phyloP scores from a whole-genome alignment of 371 early-diverging fungal species.

The Apophysomyces ossiformis region DNA sequence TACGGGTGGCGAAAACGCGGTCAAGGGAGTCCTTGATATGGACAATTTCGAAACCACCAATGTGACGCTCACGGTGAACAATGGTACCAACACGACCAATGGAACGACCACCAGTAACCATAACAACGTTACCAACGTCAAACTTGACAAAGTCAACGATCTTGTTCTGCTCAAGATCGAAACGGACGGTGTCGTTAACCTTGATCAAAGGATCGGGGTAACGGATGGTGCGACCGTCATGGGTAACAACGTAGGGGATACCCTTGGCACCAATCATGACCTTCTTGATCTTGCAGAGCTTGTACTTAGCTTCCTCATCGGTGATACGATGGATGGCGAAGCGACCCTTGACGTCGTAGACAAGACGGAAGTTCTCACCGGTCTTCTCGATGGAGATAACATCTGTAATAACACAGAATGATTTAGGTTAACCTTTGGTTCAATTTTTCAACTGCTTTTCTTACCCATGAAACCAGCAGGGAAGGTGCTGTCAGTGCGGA shows the following conservation, averaged over 20 bases:
- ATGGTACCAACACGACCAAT: constrained; percentile 99
- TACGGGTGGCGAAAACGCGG: constrained; percentile 90
- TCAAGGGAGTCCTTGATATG: constrained; percentile 92
- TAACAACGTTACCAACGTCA: constrained; percentile 95
- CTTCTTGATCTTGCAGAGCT: constrained; percentile 98
- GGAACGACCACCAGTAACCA: constrained; percentile 99
- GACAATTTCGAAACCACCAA: constrained; percentile 97
- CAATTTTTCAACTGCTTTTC: constrained; percentile 12
- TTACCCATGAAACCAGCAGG: constrained; percentile 99
- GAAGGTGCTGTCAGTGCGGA: constrained; percentile 98
- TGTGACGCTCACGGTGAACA: constrained; percentile 96
- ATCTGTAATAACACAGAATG: constrained; percentile 57
- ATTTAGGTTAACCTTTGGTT: background rate
- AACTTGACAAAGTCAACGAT: constrained; percentile 95
- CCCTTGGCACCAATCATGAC: constrained; percentile 94
- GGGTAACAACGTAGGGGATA: constrained; percentile 97
- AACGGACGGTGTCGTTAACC: constrained; percentile 99
- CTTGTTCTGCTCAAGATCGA: constrained; percentile 95
- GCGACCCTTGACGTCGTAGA: constrained; percentile 99
- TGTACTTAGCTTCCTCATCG: constrained; percentile 99
- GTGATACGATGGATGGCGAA: constrained; percentile 99
- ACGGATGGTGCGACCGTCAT: constrained; percentile 99
- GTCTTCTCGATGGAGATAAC: constrained; percentile 99
- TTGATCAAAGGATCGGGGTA: constrained; percentile 99
- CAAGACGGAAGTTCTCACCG: constrained; percentile 99